Evolutionary conservation across 768 basidiomycete species (phyloP), one percentile per base, ranked within the genome.

Genomic region (Imleria badia): DNA sequence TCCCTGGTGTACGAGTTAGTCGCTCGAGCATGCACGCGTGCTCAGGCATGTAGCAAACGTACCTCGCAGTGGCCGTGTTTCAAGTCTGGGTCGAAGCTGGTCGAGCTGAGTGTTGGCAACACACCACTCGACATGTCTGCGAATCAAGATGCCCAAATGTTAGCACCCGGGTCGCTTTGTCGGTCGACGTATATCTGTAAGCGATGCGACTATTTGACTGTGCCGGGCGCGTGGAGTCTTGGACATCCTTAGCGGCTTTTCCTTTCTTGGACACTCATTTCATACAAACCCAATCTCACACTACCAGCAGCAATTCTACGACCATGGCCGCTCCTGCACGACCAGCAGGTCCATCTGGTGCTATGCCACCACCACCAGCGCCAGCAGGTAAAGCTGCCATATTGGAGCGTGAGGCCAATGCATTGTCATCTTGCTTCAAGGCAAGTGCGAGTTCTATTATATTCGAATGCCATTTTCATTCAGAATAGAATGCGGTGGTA

Each of bases 361-460:
- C 78, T 3, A 85, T 87, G 81, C 80, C 80, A 6, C 65, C 66
- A 35, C 84, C 86, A 4, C 79, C 80, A 2, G 79, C 80, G 9
- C 70, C 81, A 47, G 69, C 67, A 9, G 63, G 59, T 17, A 73
- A 72, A 13, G 62, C 63, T 48, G 67, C 69, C 5, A 79, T 84
- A 15, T 70, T 92, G 3, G 82, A 87, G 45, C 78, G 81, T n/a
- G 90, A 92, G 69, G 75, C 85, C 56, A 75, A 75, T 33, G 85
- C 82, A 0, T 66, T 92, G 43, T 70, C 76, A 6, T 66, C 69
- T 11, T 85, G 80, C 65, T 73, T 91, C 23, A 83, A 83, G 76
- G 89, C 82, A 55, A 58, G 70, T 57, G 10, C 26, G 20, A 35
- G 10, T 44, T 41, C 9, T 13, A n/a, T 15, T 5, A 38, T 13